Evolutionary conservation across 192 early-diverging fungal species (phyloP), one percentile per base, ranked within the genome.

Genomic region (Coemansia sp.): DNA sequence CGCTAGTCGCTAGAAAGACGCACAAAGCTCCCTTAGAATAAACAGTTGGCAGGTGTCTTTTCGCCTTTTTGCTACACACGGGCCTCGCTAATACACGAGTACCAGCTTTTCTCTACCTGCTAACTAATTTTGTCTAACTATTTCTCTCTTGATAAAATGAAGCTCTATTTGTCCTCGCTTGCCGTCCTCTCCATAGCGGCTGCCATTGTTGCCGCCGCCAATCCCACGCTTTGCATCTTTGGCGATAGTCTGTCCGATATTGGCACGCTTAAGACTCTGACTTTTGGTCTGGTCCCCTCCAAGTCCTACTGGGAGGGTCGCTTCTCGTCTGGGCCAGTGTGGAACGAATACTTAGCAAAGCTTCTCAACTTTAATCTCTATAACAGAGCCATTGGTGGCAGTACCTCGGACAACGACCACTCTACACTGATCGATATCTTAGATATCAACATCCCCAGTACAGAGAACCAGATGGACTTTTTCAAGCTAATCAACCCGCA

Each of bases 341-440:
- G 75, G 75, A 72, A 71, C 61, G 75, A 77, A 66, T 77, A 77
- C 21, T 35, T 65, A n/a, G 69, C 65, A 52, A 70, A 77, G 50
- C 69, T 77, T 2, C 65, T 59, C 16, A 48, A 41, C 3, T 65
- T 39, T 31, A 45, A 70, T 16, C 60, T 77, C 13, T 64, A 72
- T 36, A 72, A 68, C 56, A 60, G 63, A 38, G 75, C 75, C 0
- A 42, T 68, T 28, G 75, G 75, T 33, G 74, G 74, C 14, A 48
- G 59, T 33, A 76, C 73, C 0, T 65, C 74, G 0, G 60, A 66
- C 43, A 76, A 76, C 64, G 61, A 41, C 31, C 21, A 66, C 25
- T 53, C 65, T 9, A 33, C 68, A 21, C 33, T 69, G 3, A 20
- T 68, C 41, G 56, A 68, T 21, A 56, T 64, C 11, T 31, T 58